Conservation (phyloP, 441 rosid genomes). For the Eutrema salsugineum region DNA sequence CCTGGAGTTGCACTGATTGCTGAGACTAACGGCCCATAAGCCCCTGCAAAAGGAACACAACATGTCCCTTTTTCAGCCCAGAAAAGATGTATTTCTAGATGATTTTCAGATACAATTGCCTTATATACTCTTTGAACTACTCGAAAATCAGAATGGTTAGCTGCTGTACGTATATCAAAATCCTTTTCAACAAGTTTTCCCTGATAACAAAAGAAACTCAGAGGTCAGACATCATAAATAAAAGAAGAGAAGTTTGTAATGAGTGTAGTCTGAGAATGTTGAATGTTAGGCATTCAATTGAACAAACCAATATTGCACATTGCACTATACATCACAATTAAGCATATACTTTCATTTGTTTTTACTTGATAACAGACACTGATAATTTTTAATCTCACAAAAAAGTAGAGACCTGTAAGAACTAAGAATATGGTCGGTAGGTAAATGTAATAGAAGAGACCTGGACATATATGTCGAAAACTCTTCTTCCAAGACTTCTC, state of each 20-base stretch:
- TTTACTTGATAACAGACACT: neutral
- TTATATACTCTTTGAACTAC: conserved; percentile 12
- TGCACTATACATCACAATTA: neutral
- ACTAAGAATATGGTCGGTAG: too few species aligned
- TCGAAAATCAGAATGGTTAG: neutral
- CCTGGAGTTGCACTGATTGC: conserved; percentile 59
- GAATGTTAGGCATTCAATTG: neutral
- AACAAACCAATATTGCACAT: neutral
- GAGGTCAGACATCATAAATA: neutral
- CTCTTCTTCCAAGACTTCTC: conserved; percentile 8
- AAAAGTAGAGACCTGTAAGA: too few species aligned
- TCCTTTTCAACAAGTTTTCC: conserved; percentile 11
- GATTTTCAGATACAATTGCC: conserved; percentile 46
- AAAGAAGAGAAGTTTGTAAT: neutral
- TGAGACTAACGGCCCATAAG: conserved; percentile 53
- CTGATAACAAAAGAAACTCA: neutral
- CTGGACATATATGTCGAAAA: conserved; percentile 47
- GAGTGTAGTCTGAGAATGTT: too few species aligned
- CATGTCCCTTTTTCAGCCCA: neutral
- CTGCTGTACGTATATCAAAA: neutral
- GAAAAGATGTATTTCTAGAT: conserved; percentile 31
- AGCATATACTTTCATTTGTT: neutral
- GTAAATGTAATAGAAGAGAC: conserved; percentile 17
- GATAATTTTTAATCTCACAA: neutral
- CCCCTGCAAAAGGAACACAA: conserved; percentile 43